phyloP scores from a whole-genome alignment of 768 basidiomycete genomes.

The Boletellus ananiceps region DNA sequence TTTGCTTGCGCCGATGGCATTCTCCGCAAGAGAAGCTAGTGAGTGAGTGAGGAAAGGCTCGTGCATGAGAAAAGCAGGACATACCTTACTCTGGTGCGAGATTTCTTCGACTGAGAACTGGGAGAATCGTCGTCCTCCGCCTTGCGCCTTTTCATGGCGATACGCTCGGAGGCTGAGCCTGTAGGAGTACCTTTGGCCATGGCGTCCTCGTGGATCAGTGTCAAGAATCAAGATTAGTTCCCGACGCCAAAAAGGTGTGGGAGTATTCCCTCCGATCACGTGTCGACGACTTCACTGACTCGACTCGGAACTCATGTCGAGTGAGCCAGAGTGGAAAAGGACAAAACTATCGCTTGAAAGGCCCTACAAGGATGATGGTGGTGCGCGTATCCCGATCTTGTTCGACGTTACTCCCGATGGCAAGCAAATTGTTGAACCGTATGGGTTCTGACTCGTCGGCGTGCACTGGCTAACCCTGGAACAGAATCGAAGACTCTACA shows the following conservation, averaged over 20 bases:
- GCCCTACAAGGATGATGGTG: slow-evolving; percentile 77
- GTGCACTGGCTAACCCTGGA: slow-evolving; percentile 16
- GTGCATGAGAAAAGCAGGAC: slow-evolving; percentile 13
- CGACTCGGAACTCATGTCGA: slow-evolving; percentile 20
- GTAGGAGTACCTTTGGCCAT: slow-evolving; percentile 29
- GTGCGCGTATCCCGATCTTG: slow-evolving; percentile 55
- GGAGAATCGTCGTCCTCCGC: slow-evolving; percentile 53
- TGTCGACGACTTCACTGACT: slow-evolving; percentile 9
- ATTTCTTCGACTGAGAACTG: slow-evolving; percentile 52
- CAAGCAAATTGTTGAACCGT: slow-evolving; percentile 69
- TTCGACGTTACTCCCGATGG: slow-evolving; percentile 70
- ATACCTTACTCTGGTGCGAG: slow-evolving; percentile 71
- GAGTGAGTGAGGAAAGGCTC: slow-evolving; percentile 4
- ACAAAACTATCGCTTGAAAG: slow-evolving; percentile 68
- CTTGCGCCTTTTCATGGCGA: slow-evolving; percentile 56
- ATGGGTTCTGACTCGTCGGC: slow-evolving; percentile 26
- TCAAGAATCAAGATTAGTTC: slow-evolving; percentile 21
- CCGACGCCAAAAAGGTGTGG: slow-evolving; percentile 3
- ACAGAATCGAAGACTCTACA: slow-evolving; percentile 52
- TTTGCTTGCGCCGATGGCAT: slow-evolving; percentile 86
- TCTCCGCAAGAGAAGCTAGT: slow-evolving; percentile 79
- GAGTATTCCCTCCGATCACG: slow-evolving; percentile 21
- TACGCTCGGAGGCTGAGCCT: slow-evolving; percentile 23
- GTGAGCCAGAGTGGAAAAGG: slow-evolving; percentile 49
- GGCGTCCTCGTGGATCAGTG: slow-evolving; percentile 29